Base-by-base conservation (phyloP, 345 rosid genomes). In the Isatis tinctoria region DNA sequence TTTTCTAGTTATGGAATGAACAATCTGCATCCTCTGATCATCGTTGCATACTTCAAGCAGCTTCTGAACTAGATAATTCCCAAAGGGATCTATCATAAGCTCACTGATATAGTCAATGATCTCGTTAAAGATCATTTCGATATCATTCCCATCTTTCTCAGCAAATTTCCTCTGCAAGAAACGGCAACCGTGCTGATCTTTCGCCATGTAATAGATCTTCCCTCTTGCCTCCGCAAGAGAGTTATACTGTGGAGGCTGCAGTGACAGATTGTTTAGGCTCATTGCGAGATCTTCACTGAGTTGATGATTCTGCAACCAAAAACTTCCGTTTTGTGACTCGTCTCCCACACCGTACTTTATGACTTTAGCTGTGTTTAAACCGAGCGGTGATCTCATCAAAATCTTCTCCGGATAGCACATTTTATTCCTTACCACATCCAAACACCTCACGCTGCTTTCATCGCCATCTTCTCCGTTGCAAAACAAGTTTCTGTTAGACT, bases 101-200 rank as follows among this genome's bases (percentile, higher is more conserved):
- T 91, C 97, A 36, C 85, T 84, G 52, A 87, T 76, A 54, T 83
- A 78, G 73, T 83, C 87, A 70, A 85, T 86, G 78, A 91, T 83
- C 86, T 86, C 94, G 36, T 13, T 44, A 72, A 88, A 91, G 60
- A 88, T 88, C 76, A 73, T 83, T 61, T 85, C 88, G 14, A 91
- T 80, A 77, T 87, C 92, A 60, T 83, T 81, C 8, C 49, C 57
- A 41, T 82, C 82, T 33, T 83, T 88, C 82, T 86, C 94, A 1
- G 85, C 82, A 76, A 91, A 81, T 69, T 77, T 88, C 74, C 79
- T 83, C 79, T 91, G 94, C 70, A 91, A 61, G 79, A 84, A 87
- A 32, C 89, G 87, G 74, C 97, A 87, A 24, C 97, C 97, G 40
- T 87, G 82, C 66, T 91, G 97, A 64, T 88, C 97, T 71, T 87